A percentile compares a stretch with the other conserved stretches of the same genome.
These are phyloP conservation scores for Hemisphaericaspora xylanilytica DNA, from an alignment of 1,139 yeast genomes.

Conservation along the genomic window DNA sequence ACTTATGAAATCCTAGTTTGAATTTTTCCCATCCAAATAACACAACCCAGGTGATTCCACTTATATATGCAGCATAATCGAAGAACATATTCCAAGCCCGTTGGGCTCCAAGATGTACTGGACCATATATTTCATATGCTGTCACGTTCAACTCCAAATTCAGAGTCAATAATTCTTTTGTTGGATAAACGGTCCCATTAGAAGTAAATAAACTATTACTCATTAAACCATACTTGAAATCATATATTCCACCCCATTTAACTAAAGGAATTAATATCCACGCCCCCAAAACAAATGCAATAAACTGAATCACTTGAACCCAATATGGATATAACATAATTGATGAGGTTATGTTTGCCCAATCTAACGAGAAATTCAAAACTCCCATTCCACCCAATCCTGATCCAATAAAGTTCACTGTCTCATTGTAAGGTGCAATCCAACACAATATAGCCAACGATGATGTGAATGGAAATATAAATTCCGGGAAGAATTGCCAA, in stretches of 20 bases:
- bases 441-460: slow-evolving; percentile 45
- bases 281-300: slow-evolving; percentile 39
- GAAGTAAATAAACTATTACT: slow-evolving; percentile 33
- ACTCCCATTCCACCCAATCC: slow-evolving; percentile 49
- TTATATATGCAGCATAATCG: slow-evolving; percentile 50
- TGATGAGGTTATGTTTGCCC: slow-evolving; percentile 45
- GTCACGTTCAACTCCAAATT: slow-evolving; percentile 35
- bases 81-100: slow-evolving; percentile 51
- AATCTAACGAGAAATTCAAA: slow-evolving; percentile 40
- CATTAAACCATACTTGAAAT: slow-evolving; percentile 36
- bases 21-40: slow-evolving; percentile 31
- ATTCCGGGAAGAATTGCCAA: slow-evolving; percentile 48
- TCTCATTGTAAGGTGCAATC: slow-evolving; percentile 39
- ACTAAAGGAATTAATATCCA: slow-evolving; percentile 44
- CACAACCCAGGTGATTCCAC: slow-evolving; percentile 47
- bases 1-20: slow-evolving; percentile 12
- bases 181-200: slow-evolving; percentile 37
- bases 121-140: slow-evolving; percentile 39
- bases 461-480: slow-evolving; percentile 38
- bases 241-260: slow-evolving; percentile 32
- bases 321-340: slow-evolving; percentile 47
- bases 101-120: slow-evolving; percentile 43
- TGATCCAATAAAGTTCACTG: slow-evolving; percentile 40
- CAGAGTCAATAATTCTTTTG: slow-evolving; percentile 28
- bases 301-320: slow-evolving; percentile 42